phyloP scores from a whole-genome alignment of 345 rosid species.

The Moringa oleifera region DNA sequence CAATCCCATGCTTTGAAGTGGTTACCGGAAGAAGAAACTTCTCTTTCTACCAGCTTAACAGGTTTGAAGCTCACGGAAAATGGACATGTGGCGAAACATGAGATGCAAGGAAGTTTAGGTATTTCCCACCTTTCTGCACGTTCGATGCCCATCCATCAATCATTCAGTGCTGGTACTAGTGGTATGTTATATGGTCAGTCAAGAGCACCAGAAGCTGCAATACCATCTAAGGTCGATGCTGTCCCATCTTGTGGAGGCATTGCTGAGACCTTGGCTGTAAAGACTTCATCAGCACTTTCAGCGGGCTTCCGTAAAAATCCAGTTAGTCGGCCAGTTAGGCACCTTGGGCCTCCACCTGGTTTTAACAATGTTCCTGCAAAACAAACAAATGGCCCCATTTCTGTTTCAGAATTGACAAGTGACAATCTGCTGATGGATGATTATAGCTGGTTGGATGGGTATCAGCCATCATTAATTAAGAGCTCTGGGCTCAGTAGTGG shows the following conservation, averaged over 20 bases:
- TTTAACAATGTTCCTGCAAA: conserved; percentile 65
- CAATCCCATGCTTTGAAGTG: conserved; percentile 45
- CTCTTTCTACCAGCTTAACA: conserved; percentile 53
- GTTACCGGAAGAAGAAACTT: conserved; percentile 47
- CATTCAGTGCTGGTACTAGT: conserved; percentile 29
- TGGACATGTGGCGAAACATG: conserved; percentile 46
- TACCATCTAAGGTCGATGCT: conserved; percentile 41
- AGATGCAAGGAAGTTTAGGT: conserved; percentile 42
- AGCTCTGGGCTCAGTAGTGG: conserved; percentile 40
- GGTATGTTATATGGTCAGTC: conserved; percentile 39
- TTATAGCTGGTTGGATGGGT: conserved; percentile 98
- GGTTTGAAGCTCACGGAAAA: conserved; percentile 48
- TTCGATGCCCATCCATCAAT: conserved; percentile 37
- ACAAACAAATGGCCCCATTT: conserved; percentile 38
- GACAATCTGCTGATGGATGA: conserved; percentile 55
- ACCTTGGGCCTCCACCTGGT: conserved; percentile 95
- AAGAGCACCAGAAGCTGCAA: conserved; percentile 33
- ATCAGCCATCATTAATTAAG: conserved; percentile 55
- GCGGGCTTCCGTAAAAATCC: conserved; percentile 53
- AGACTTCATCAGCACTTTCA: conserved; percentile 33
- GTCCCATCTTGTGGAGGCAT: conserved; percentile 41
- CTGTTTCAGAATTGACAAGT: conserved; percentile 29
- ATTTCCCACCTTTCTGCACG: conserved; percentile 29
- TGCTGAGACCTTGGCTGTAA: conserved; percentile 38
- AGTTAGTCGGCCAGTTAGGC: conserved; percentile 70